Base-by-base conservation (phyloP, 2,329 filamentous ascomycete genomes). In the Cordyceps javanica region DNA sequence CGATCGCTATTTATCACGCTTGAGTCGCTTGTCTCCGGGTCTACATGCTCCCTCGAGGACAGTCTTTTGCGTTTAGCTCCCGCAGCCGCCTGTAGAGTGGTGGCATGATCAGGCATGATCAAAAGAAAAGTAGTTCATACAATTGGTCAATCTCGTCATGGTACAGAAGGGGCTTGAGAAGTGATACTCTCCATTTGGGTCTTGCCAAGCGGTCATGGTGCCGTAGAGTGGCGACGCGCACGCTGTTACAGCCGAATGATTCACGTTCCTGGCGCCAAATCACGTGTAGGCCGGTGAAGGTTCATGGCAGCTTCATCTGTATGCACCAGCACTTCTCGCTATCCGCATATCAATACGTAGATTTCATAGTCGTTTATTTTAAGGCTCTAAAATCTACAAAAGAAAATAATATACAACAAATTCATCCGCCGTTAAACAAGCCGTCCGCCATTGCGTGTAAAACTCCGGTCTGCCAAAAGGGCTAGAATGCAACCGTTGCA, bases 221-320 rank as follows among this genome's bases (percentile, higher is more conserved):
- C 13, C 42, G 3, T 11, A n/a, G 10, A 38, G 44, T 50, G 54
- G 45, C 45, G 25, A 9, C 4, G 25, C 30, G 55, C 49, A 28
- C 26, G n/a, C n/a, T 23, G 38, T 42, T 41, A 3, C 28, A 28
- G 23, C 7, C 5, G 8, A 10, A 36, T 5, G 45, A 21, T 54
- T 58, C 57, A 58, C 57, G 50, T 58, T 21, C 9, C 28, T 42
- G 32, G 41, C 42, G 57, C 57, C 57, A 58, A 55, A 58, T 58
- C 57, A 58, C 57, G 57, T 58, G 57, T 55, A 32, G 50, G 8
- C 7, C 11, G 28, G 57, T 58, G 50, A 53, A 30, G 11, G 3
- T 6, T 26, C 14, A 11, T 8, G 21, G 23, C 23, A 36, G 4
- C 34, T 28, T 48, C 25, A 48, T 16, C 4, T n/a, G 4, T 6